Conservation (phyloP, 441 rosid genomes). For the Francoa sonchifolia region DNA sequence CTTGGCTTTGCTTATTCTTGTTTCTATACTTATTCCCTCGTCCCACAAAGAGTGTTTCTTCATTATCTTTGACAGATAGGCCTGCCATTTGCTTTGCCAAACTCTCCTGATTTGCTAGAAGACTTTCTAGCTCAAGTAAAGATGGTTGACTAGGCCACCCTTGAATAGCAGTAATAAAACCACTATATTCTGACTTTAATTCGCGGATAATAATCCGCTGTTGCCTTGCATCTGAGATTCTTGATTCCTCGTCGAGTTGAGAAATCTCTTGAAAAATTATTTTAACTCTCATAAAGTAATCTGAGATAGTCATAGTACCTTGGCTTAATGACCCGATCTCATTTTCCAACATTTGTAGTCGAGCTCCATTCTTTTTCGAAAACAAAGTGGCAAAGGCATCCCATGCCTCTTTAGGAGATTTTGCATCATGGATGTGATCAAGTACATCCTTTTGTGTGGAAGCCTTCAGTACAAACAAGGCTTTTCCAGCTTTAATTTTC, state of each 20-base stretch:
- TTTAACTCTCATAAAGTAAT: conserved; percentile 3
- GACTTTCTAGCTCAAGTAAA: neutral
- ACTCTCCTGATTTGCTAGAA: conserved; percentile 1
- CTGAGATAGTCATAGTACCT: neutral
- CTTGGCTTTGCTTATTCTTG: neutral
- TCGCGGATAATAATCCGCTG: neutral
- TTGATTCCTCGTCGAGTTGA: neutral
- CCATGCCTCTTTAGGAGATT: too few relatives aligned
- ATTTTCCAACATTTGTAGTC: neutral
- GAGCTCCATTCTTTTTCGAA: conserved; percentile 4
- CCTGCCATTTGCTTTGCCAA: neutral
- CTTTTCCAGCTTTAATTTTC: too few relatives aligned
- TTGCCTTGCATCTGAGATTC: neutral
- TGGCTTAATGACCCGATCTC: neutral
- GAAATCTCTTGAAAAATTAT: neutral
- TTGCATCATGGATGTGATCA: too few relatives aligned
- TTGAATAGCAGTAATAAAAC: rapidly evolving
- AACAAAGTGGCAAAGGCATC: too few relatives aligned
- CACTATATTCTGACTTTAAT: neutral
- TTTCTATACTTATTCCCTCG: neutral
- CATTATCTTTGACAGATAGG: neutral
- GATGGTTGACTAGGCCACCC: neutral
- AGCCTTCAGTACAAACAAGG: too few relatives aligned
- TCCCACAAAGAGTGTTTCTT: conserved; percentile 2
- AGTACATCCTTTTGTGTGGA: too few relatives aligned